phyloP scores from a whole-genome alignment of 2,329 filamentous ascomycete genomes.

The Exophiala sp. region DNA sequence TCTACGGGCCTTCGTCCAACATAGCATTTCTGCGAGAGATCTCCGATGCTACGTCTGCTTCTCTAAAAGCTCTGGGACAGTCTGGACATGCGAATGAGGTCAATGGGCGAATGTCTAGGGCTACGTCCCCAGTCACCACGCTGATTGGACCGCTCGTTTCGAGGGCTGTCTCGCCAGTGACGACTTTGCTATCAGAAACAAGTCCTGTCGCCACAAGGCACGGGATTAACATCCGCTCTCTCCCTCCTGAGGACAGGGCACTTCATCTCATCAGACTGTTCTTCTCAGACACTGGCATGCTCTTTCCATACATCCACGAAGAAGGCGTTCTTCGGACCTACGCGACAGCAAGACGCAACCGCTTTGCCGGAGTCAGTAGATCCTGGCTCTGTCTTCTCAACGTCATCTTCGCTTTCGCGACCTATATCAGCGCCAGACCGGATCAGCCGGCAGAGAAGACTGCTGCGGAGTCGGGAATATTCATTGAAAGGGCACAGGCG shows the following conservation, averaged over 20 bases:
- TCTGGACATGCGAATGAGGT: slow-evolving; percentile 16
- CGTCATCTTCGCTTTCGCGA: slow-evolving; percentile 33
- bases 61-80: slow-evolving; percentile 15
- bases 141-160: slow-evolving; percentile 18
- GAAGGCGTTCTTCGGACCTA: slow-evolving; percentile 31
- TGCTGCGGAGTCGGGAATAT: slow-evolving; percentile 21
- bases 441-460: slow-evolving; percentile 20
- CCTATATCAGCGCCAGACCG: slow-evolving; percentile 21
- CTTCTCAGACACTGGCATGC: slow-evolving; percentile 34
- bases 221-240: slow-evolving; percentile 17
- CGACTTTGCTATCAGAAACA: slow-evolving; percentile 16
- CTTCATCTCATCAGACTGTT: slow-evolving; percentile 35
- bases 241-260: slow-evolving; percentile 23
- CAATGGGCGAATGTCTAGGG: too few species aligned
- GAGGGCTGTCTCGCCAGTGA: slow-evolving; percentile 18
- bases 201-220: slow-evolving; percentile 9
- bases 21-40: slow-evolving; percentile 21
- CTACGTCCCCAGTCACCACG: too few species aligned
- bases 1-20: slow-evolving; percentile 33
- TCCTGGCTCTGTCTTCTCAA: slow-evolving; percentile 35
- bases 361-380: slow-evolving; percentile 27
- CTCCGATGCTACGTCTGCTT: slow-evolving; percentile 21
- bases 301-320: slow-evolving; percentile 33
- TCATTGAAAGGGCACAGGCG: slow-evolving; percentile 21
- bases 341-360: slow-evolving; percentile 24